Evolutionary conservation across 2,329 filamentous ascomycete genomes (phyloP).

Genomic region (Dothideomycetes sp.): DNA sequence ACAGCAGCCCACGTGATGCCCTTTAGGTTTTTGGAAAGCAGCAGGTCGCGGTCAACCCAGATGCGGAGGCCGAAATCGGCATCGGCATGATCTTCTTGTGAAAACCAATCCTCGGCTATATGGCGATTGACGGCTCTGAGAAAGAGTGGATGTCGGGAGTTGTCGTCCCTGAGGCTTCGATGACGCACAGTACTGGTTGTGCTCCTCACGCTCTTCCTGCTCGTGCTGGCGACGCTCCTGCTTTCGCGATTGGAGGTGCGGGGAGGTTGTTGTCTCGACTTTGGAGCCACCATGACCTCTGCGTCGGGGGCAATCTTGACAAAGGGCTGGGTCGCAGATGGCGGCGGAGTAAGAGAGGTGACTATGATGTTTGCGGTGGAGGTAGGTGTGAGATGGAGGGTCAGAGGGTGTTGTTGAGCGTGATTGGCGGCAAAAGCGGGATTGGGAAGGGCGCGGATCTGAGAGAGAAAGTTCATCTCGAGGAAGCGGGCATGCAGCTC

Average conservation of each 20-base stretch:
- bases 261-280: conserved; percentile 50
- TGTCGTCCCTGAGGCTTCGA: conserved; percentile 49
- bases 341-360: conserved; percentile 67
- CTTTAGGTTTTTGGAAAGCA: conserved; percentile 60
- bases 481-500: conserved; percentile 93
- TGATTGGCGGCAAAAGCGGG: conserved; percentile 48
- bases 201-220: conserved; percentile 66
- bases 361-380: conserved; percentile 89
- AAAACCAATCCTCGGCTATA: conserved; percentile 64
- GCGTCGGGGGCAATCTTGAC: conserved; percentile 89
- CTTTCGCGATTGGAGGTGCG: conserved; percentile 62
- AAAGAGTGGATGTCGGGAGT: conserved; percentile 56
- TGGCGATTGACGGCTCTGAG: conserved; percentile 66
- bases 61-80: conserved; percentile 55
- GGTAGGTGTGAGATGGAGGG: conserved; percentile 85
- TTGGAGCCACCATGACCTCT: conserved; percentile 94
- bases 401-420: conserved; percentile 62
- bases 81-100: conserved; percentile 36
- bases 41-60: conserved; percentile 74
- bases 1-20: conserved; percentile 69
- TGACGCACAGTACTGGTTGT: conserved; percentile 58
- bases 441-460: conserved; percentile 89
- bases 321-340: conserved; percentile 59
- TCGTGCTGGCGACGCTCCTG: conserved; percentile 68
- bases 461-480: conserved; percentile 83